Base-by-base conservation (phyloP, 23 red algal genomes). In the Pyropia yezoensis region DNA sequence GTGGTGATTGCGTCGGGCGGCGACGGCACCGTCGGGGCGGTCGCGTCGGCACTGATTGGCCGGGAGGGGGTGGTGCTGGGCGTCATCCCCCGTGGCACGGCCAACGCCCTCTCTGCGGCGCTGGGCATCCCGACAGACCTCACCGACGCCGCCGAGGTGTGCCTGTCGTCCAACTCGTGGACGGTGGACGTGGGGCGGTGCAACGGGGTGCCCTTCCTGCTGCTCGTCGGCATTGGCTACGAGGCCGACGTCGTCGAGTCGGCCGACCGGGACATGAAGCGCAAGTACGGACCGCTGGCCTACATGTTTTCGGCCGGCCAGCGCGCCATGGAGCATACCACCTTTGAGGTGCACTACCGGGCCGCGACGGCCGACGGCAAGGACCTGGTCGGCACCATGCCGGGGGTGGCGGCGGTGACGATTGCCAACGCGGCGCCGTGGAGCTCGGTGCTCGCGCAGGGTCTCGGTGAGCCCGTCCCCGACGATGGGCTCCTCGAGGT, bases 401-500 rank as follows among this genome's bases (percentile, higher is more conserved):
- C 39, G 7, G 39, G 39, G 0, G 39, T 47, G 0, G 39, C 39
- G 39, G 39, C 39, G 39, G 73, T 79, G 18, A 88, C 83, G 1
- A 60, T 88, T 13, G 66, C 74, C 17, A 88, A 88, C 61, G 65
- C 65, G 12, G 83, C 83, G 28, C 83, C 74, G 20, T 39, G 65
- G 13, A 74, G 71, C 11, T 63, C 62, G 17, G 83, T 79, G 19
- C 54, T 88, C 23, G 73, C 83, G 47, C 73, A 77, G 12, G 83
- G 83, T 23, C 39, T 88, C 18, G 83, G 83, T 26, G 14, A 66
- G n/a, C 27, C 72, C 27, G 26, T 23, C 24, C 83, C 74, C 30
- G 74, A 88, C 23, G 83, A 79, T 62, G 83, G 66, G 9, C 45
- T 88, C 33, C 14, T 88, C 18, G 83, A 88, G 49, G 64, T 73